These are phyloP conservation scores for Diaporthe longicolla DNA, from an alignment of 2,329 filamentous ascomycete species.

Conservation along the genomic window DNA sequence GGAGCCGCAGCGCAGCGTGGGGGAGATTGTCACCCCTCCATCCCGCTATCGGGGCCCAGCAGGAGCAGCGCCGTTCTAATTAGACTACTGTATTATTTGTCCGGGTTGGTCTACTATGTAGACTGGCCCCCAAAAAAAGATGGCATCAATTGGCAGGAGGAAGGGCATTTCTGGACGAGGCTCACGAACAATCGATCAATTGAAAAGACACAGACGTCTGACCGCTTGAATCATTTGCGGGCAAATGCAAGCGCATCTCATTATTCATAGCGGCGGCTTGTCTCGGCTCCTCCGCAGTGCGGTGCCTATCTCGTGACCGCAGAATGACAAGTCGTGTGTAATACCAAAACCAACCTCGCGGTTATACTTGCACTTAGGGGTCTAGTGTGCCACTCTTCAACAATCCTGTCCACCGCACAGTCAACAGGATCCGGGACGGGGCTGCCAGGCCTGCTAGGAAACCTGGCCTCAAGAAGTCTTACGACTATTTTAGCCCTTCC, in stretches of 20 bases:
- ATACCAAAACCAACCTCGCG: constrained; percentile 46
- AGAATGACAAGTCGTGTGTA: constrained; percentile 37
- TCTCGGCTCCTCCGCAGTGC: constrained; percentile 34
- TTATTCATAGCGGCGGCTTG: constrained; percentile 43
- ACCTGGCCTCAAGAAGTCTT: constrained; percentile 23
- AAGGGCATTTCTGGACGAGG: not conserved
- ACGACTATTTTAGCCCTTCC: constrained; percentile 38
- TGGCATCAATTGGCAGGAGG: constrained; percentile 1
- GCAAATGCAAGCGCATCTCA: constrained; percentile 18
- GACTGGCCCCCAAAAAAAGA: not conserved
- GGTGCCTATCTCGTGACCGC: constrained; percentile 39
- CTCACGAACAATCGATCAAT: constrained; percentile 20
- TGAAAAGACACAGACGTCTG: not conserved
- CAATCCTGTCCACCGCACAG: constrained; percentile 23
- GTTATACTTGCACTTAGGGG: constrained; percentile 71
- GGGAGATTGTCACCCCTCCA: constrained; percentile 37
- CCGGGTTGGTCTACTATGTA: not conserved
- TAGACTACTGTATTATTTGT: not conserved
- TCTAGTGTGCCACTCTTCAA: constrained; percentile 55
- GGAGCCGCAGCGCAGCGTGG: constrained; percentile 26
- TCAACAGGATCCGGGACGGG: constrained; percentile 44
- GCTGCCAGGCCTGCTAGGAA: constrained; percentile 40
- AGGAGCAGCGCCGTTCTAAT: not conserved
- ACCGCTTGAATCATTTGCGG: constrained; percentile 29
- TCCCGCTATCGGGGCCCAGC: constrained; percentile 40